Evolutionary conservation across 345 rosid genomes (phyloP), one percentile per base, ranked within the genome.

Genomic region (Euphorbia pulcherrima): DNA sequence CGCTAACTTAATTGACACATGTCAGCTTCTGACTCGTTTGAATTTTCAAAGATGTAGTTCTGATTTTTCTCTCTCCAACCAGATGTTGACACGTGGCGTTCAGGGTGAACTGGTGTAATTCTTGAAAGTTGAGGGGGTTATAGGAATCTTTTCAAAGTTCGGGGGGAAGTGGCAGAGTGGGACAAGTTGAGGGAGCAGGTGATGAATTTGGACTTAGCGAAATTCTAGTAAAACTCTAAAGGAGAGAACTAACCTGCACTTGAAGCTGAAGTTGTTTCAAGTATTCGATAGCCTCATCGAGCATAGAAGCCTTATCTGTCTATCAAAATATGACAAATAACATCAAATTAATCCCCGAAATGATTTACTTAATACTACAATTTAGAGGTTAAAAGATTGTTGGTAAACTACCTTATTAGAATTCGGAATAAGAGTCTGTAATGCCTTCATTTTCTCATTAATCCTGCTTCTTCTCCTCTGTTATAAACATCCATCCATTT

Each of bases 401-500:
- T 27, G 26, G 23, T 28, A 13, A 27, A 64, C 26, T 71, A 90
- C 98, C 95, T 91, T 94, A 64, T 91, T 94, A 51, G 99, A 91
- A 69, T 94, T 91, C 3, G 99, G 99, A 72, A 91, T 91, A 37
- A 94, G 82, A 77, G 84, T 89, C 41, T 94, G 99, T 62, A 94
- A 83, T 8, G 99, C 97, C 73, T 91, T 94, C 97, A 94, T 94
- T 79, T 91, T 94, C 82, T 91, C 99, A 74, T 94, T 94, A 63
- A 94, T 94, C 83, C 92, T 86, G 64, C 96, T 94, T 77, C 97
- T 84, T 77, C 99, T 86, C 72, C 95, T 87, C 99, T 94, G 81
- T 72, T 33, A 62, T 33, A 62, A 39, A 68, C 75, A 68, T 76
- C 52, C 70, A 69, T 6, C 64, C 59, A 53, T n/a, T 53, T 5